Base-by-base conservation (phyloP, 352 stramenopile genomes). In the Pythium brassicae region DNA sequence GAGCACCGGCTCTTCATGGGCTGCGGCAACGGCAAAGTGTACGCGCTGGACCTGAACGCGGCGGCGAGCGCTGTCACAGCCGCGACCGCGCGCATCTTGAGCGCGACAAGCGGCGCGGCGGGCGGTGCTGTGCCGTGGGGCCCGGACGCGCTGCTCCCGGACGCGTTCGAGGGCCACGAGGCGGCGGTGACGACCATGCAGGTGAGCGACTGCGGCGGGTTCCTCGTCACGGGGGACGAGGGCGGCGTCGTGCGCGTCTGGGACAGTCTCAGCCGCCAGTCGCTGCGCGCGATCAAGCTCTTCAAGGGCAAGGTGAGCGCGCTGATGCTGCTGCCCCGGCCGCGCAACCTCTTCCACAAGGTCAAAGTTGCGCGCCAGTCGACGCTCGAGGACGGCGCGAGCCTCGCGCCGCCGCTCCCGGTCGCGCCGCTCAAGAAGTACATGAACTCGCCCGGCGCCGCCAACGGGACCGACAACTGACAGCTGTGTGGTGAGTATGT, bases 371-470 rank as follows among this genome's bases (percentile, higher is more conserved):
- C 68, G 20, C 55, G 61, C 11, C 35, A 68, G 20, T 56, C 64
- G 55, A 65, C 39, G n/a, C 52, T 72, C n/a, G 65, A 76, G 32
- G 43, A 68, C 26, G 68, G 74, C 43, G 64, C 67, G 40, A 34
- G 63, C 47, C 50, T 74, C 46, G 57, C 61, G 26, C 67, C 69
- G n/a, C 44, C 66, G 42, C 60, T 90, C 29, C 74, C 77, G n/a
- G 67, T 88, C 37, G 76, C 77, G 19, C 80, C 80, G 48, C 77
- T 90, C 40, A 87, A 87, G 50, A 90, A 90, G 66, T 90, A 88
- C 69, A 86, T 90, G 74, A 78, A 78, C 57, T 42, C 55, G n/a
- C 32, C 50, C 15, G 20, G 35, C 15, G 48, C 20, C 17, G 22
- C 22, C n/a, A n/a, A n/a, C n/a, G n/a, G n/a, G n/a, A n/a, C n/a